Conservation (phyloP, 768 basidiomycete species). For the Tulasnella calospora region DNA sequence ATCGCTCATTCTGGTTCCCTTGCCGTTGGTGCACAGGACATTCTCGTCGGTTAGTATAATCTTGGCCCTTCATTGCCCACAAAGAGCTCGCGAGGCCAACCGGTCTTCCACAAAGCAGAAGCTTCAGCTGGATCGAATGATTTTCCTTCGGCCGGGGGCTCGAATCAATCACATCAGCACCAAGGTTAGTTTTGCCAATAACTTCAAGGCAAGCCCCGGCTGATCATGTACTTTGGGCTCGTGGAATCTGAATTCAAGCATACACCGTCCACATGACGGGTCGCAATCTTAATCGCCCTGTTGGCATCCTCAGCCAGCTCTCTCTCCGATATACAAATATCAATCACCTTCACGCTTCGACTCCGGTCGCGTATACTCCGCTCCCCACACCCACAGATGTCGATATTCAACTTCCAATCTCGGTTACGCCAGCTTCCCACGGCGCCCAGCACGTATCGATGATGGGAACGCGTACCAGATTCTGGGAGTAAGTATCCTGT, state of each 20-base stretch:
- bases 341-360: neutral
- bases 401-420: neutral
- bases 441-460: too few species aligned
- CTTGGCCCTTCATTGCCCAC: too few species aligned
- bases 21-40: too few species aligned
- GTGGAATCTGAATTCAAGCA: neutral
- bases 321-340: neutral
- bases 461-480: neutral
- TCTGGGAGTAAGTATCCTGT: neutral
- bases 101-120: neutral
- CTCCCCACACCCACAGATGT: neutral
- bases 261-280: neutral
- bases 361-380: neutral
- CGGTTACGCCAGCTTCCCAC: neutral
- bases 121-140: neutral
- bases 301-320: neutral
- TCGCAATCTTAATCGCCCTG: neutral
- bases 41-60: too few species aligned
- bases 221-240: too few species aligned
- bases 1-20: too few species aligned
- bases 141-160: neutral
- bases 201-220: neutral
- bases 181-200: neutral
- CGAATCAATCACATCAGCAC: neutral
- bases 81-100: too few species aligned